Percentiles rank a stretch among this genome's conserved stretches.
Conservation (phyloP, 1,284 basidiomycete genomes). For the Pseudozyma thailandica region DNA sequence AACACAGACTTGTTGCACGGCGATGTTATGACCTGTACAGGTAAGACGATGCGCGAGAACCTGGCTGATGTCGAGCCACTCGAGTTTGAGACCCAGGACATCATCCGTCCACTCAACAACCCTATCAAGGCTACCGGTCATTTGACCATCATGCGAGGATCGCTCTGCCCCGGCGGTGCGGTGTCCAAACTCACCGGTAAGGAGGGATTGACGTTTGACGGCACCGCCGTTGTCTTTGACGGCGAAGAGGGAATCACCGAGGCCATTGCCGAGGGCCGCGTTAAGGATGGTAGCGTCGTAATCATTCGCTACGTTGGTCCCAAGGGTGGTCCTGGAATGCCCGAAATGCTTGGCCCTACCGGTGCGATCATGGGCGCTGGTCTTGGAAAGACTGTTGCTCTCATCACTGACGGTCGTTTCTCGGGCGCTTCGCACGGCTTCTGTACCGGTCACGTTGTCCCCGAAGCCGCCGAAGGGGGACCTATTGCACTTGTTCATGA, state of each 20-base stretch:
- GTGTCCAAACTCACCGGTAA: constrained; percentile 97
- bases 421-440: constrained; percentile 80
- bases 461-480: constrained; percentile 88
- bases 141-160: constrained; percentile 87
- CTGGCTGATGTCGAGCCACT: constrained; percentile 82
- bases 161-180: constrained; percentile 86
- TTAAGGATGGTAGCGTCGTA: constrained; percentile 88
- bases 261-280: constrained; percentile 82
- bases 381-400: constrained; percentile 85
- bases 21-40: constrained; percentile 86
- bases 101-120: constrained; percentile 82
- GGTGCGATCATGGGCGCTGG: constrained; percentile 77
- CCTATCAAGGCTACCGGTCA: constrained; percentile 91
- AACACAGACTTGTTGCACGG: constrained; percentile 79
- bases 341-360: constrained; percentile 84
- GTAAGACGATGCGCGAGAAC: constrained; percentile 86
- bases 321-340: constrained; percentile 93
- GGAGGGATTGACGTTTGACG: constrained; percentile 88
- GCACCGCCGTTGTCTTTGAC: constrained; percentile 75
- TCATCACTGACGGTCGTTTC: constrained; percentile 96
- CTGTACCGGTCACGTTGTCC: constrained; percentile 91
- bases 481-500: constrained; percentile 89
- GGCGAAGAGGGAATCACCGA: constrained; percentile 85
- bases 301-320: constrained; percentile 88
- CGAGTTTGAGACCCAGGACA: constrained; percentile 73